Conservation (phyloP, 179 eudicot species). For the Amaranthus tricolor region DNA sequence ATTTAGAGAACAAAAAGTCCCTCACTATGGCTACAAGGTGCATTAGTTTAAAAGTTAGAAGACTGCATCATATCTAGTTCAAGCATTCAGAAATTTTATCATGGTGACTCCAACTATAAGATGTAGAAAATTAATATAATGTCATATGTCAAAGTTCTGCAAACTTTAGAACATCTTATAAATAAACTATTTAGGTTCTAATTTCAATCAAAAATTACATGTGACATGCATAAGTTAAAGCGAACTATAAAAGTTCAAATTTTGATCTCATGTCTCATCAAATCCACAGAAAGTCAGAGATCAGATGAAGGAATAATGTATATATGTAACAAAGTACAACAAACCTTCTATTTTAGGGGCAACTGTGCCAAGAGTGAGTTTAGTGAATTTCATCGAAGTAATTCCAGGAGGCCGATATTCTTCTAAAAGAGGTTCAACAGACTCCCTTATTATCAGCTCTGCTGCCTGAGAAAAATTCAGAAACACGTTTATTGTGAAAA, state of each 20-base stretch:
- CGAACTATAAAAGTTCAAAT: background rate
- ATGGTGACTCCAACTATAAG: background rate
- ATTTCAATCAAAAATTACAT: background rate
- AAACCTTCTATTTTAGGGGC: slow-evolving; percentile 92
- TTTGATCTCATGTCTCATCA: background rate
- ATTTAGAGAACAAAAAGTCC: background rate
- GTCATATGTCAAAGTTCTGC: background rate
- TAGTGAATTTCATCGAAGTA: slow-evolving; percentile 75
- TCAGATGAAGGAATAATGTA: background rate
- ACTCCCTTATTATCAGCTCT: slow-evolving; percentile 62
- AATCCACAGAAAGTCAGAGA: background rate
- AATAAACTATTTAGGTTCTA: background rate
- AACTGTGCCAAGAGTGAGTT: slow-evolving; percentile 84
- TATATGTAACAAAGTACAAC: background rate
- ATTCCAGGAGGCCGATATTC: slow-evolving; percentile 84
- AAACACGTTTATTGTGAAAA: background rate
- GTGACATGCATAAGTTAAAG: background rate
- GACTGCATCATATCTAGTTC: background rate
- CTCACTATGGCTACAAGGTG: slow-evolving; percentile 1
- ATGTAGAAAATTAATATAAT: background rate
- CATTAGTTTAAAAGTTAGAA: background rate
- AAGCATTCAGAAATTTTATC: background rate
- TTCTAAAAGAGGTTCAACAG: slow-evolving; percentile 90
- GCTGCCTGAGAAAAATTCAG: slow-evolving; percentile 56
- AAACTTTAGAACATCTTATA: background rate